Evolutionary conservation across 306 rosid genomes (phyloP).

Genomic region (Quercus rubra): DNA sequence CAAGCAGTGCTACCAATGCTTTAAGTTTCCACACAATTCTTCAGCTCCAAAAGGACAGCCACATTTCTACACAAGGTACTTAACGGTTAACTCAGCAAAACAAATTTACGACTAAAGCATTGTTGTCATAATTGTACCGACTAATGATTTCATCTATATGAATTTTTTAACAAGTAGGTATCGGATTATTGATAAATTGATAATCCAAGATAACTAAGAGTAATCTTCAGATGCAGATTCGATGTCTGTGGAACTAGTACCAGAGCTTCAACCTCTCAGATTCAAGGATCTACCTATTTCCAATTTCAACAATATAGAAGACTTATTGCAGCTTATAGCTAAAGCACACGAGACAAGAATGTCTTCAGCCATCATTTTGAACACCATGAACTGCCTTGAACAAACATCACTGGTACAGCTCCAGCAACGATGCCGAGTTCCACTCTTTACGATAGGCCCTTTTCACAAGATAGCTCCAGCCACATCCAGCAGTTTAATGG

Average conservation of each 20-base stretch:
- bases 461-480: slow-evolving; percentile 31
- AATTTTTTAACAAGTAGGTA: too few species aligned
- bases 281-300: slow-evolving; percentile 51
- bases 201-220: too few species aligned
- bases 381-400: slow-evolving; percentile 38
- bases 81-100: too few species aligned
- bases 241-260: slow-evolving; percentile 13
- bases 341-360: slow-evolving; percentile 14
- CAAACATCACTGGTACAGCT: slow-evolving; percentile 19
- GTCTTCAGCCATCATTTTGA: slow-evolving; percentile 38
- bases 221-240: slow-evolving; percentile 20
- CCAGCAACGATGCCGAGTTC: slow-evolving; percentile 10
- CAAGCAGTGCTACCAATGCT: slow-evolving; percentile 27
- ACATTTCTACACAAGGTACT: slow-evolving; percentile 31
- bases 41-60: slow-evolving; percentile 15
- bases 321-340: neutral
- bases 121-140: too few species aligned
- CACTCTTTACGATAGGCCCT: slow-evolving; percentile 49
- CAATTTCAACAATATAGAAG: neutral
- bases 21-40: slow-evolving; percentile 25
- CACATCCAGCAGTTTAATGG: neutral
- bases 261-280: slow-evolving; percentile 38
- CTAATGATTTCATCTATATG: too few species aligned
- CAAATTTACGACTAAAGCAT: too few species aligned
- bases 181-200: too few species aligned